A percentile compares a stretch with the other conserved stretches of the same genome.
phyloP scores from a whole-genome alignment of 1,284 basidiomycete genomes.

The Termitomyces sp. region DNA sequence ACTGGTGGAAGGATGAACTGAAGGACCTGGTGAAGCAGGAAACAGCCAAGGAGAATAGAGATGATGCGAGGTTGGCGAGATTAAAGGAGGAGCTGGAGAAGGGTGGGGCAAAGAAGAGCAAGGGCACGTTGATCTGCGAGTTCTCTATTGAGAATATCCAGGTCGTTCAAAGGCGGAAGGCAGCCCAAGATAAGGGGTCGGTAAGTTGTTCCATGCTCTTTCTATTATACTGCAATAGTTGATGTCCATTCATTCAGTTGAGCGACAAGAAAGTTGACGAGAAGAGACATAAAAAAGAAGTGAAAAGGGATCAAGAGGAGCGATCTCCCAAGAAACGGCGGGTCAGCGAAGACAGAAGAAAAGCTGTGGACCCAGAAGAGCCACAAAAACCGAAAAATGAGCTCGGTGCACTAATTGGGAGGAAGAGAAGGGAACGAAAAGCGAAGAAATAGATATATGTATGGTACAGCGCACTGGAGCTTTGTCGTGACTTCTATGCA shows the following conservation, averaged over 20 bases:
- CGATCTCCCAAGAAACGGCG: conserved; percentile 39
- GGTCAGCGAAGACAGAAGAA: conserved; percentile 18
- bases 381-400: conserved; percentile 26
- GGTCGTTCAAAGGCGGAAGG: conserved; percentile 68
- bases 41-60: conserved; percentile 42
- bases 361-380: conserved; percentile 18
- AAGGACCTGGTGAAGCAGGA: conserved; percentile 63
- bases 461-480: background rate
- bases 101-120: conserved; percentile 36
- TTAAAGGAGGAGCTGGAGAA: conserved; percentile 59
- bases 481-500: too few species aligned
- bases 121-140: conserved; percentile 77
- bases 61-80: conserved; percentile 50
- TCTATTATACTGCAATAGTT: background rate
- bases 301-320: conserved; percentile 20
- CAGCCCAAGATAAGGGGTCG: conserved; percentile 33
- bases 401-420: conserved; percentile 46
- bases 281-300: conserved; percentile 13
- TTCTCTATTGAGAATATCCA: conserved; percentile 94
- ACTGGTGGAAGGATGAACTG: conserved; percentile 84
- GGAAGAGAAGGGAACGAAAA: conserved; percentile 48
- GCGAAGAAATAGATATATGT: conserved; percentile 25
- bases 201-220: conserved; percentile 15
- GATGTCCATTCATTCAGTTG: conserved; percentile 5
- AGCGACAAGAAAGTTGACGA: conserved; percentile 11